Percentiles rank a stretch among this genome's conserved stretches.
These are phyloP conservation scores for Phytophthora sp. DNA, from an alignment of 352 stramenopile genomes.

Conservation along the genomic window DNA sequence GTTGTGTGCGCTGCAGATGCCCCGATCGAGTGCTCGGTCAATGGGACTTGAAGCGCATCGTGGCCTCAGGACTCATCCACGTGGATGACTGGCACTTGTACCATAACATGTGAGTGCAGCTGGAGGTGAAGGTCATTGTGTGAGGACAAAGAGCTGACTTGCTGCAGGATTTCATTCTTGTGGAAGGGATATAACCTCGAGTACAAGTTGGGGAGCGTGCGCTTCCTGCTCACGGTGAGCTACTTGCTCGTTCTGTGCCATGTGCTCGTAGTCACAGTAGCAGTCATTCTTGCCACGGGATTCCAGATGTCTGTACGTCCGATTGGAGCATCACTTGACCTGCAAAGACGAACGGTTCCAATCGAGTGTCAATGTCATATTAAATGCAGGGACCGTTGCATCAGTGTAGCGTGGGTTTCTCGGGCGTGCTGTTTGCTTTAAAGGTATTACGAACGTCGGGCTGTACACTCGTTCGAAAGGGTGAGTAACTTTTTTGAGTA, in stretches of 20 bases:
- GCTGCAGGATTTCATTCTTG: conserved; percentile 75
- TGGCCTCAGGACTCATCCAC: conserved; percentile 85
- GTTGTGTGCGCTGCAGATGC: conserved; percentile 52
- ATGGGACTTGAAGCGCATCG: conserved; percentile 55
- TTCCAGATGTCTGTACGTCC: conserved; percentile 34
- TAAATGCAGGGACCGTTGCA: conserved; percentile 43
- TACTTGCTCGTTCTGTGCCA: conserved; percentile 76
- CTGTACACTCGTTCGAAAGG: not conserved
- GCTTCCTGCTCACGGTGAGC: conserved; percentile 52
- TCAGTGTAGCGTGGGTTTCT: conserved; percentile 84
- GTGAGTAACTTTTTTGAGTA: not conserved
- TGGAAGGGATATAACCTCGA: conserved; percentile 90
- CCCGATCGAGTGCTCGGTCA: conserved; percentile 59
- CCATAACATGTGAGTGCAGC: conserved; percentile 83
- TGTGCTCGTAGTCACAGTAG: conserved; percentile 52
- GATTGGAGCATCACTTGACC: not conserved
- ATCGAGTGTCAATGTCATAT: not conserved
- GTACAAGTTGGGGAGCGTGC: conserved; percentile 54
- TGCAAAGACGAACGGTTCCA: not conserved
- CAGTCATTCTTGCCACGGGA: conserved; percentile 37
- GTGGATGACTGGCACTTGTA: conserved; percentile 91
- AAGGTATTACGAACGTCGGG: conserved; percentile 51
- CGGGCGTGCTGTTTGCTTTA: conserved; percentile 77
- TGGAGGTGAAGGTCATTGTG: not conserved
- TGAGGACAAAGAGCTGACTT: conserved; percentile 4